These are phyloP conservation scores for Kwoniella shivajii DNA, from an alignment of 1,284 basidiomycete genomes.

Conservation along the genomic window DNA sequence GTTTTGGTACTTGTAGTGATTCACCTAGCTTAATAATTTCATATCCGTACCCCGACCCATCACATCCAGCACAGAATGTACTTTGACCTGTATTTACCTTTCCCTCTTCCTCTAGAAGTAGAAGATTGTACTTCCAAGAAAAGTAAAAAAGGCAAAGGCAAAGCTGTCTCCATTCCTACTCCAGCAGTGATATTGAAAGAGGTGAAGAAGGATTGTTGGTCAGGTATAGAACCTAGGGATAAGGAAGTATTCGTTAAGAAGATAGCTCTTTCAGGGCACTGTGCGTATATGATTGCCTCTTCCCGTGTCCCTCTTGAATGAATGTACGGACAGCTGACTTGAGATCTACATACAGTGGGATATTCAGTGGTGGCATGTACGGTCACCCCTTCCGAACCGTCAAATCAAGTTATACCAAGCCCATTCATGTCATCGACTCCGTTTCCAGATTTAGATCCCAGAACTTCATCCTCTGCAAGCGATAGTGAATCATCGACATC, in stretches of 20 bases:
- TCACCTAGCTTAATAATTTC: too few relatives aligned
- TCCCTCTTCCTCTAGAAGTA: slow-evolving; percentile 31
- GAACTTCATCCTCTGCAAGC: slow-evolving; percentile 13
- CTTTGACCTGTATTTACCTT: slow-evolving; percentile 52
- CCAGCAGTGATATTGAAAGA: background rate
- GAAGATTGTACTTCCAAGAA: slow-evolving; percentile 24
- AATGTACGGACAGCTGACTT: background rate
- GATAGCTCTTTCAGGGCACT: slow-evolving; percentile 44
- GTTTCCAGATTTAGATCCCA: slow-evolving; percentile 47
- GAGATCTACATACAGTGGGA: slow-evolving; percentile 37
- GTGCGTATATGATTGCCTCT: slow-evolving; percentile 27
- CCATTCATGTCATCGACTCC: slow-evolving; percentile 42
- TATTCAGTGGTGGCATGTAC: slow-evolving; percentile 50
- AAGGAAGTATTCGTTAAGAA: slow-evolving; percentile 37
- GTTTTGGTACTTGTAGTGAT: too few relatives aligned
- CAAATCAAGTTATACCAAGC: slow-evolving; percentile 29
- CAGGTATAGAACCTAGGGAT: slow-evolving; percentile 33
- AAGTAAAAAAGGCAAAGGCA: slow-evolving; percentile 47
- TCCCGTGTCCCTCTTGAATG: too few relatives aligned
- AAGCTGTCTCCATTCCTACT: slow-evolving; percentile 19
- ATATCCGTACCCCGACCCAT: slow-evolving; percentile 19
- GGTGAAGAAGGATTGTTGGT: slow-evolving; percentile 40
- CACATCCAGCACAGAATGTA: slow-evolving; percentile 34
- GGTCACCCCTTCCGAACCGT: slow-evolving; percentile 33
- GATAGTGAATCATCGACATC: slow-evolving; percentile 1